Base-by-base conservation (phyloP, 768 basidiomycete species). In the Daedalea quercina region DNA sequence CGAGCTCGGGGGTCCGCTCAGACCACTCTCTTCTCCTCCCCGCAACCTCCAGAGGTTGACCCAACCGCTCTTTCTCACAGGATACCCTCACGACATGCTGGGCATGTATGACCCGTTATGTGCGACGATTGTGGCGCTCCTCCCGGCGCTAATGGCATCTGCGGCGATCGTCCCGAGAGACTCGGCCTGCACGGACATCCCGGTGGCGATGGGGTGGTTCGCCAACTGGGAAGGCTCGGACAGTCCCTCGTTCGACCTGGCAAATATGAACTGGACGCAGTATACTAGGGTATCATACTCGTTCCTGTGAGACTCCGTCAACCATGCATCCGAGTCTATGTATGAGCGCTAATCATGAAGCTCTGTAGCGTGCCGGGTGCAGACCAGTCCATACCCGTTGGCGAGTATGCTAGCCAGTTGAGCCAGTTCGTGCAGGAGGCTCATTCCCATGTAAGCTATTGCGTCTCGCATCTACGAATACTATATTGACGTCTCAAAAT, bases 221-320 rank as follows among this genome's bases (percentile, higher is more conserved):
- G 80, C 85, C 25, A 80, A 82, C 43, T 90, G 81, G 81, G 81
- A 85, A 62, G 65, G 77, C 23, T 66, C 64, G n/a, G 54, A 56
- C 6, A 55, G 45, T 13, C 57, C 67, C 28, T 69, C 68, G 0
- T 83, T 81, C 58, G 69, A 77, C 0, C 70, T 84, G 24, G 68
- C 73, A 23, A 70, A 77, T 40, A 73, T 90, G 58, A 73, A 72
- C 53, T 90, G 87, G 87, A 62, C 64, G 3, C 78, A 77, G 67
- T 90, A 88, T 67, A 87, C 79, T 2, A 74, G 80, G 50, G 65
- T 87, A 56, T 79, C 79, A 11, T 90, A 85, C 66, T 76, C 87
- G 2, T 87, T 88, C 57, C 86, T 82, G 75, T 73, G 58, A 67
- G 75, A n/a, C n/a, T n/a, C n/a, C n/a, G n/a, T n/a, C n/a, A n/a